Conservation (phyloP, 2,329 filamentous ascomycete species). For the Neofusicoccum parvum region DNA sequence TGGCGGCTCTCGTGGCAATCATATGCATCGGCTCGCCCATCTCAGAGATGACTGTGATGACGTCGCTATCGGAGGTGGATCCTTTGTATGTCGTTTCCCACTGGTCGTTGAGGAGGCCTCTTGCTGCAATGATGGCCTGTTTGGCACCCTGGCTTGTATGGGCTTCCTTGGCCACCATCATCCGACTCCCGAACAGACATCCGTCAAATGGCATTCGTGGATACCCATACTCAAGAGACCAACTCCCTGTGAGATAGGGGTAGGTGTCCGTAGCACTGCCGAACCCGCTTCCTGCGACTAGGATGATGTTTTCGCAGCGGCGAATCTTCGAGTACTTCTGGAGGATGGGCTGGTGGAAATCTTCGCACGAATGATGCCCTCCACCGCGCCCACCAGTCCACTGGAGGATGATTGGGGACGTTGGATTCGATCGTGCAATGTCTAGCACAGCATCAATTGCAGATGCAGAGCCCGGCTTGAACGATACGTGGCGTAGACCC, state of each 20-base stretch:
- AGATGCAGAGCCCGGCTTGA: conserved; percentile 92
- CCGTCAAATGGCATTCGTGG: conserved; percentile 95
- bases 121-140: conserved; percentile 84
- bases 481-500: conserved; percentile 88
- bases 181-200: conserved; percentile 84
- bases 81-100: conserved; percentile 84
- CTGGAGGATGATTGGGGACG: conserved; percentile 88
- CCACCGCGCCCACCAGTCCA: conserved; percentile 95
- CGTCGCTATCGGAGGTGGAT: conserved; percentile 49
- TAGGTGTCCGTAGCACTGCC: conserved; percentile 89
- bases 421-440: conserved; percentile 88
- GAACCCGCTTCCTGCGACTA: conserved; percentile 89
- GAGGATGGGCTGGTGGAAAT: conserved; percentile 90
- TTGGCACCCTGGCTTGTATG: conserved; percentile 87
- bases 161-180: conserved; percentile 94
- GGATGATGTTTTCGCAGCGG: conserved; percentile 81
- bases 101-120: conserved; percentile 76
- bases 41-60: conserved; percentile 90
- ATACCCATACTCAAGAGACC: conserved; percentile 86
- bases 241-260: conserved; percentile 85
- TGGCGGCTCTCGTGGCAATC: conserved; percentile 85
- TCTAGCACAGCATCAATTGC: conserved; percentile 89
- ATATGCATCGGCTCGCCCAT: conserved; percentile 99
- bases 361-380: conserved; percentile 92
- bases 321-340: conserved; percentile 90